phyloP scores from a whole-genome alignment of 169 alveolate species.

The Cryptosporidium xiaoi region DNA sequence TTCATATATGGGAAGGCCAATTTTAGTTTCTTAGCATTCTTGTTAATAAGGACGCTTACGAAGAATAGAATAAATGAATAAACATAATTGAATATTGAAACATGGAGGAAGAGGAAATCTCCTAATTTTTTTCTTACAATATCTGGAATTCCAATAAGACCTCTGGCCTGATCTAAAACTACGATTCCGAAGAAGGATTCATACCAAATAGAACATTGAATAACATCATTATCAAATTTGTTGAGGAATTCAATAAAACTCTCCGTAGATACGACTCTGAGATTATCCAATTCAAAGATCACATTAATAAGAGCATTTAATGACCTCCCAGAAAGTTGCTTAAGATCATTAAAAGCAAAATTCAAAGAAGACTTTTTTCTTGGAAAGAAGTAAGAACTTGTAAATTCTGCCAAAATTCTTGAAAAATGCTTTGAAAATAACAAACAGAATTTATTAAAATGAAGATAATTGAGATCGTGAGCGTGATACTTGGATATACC shows the following conservation, averaged over 20 bases:
- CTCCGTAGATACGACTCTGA: not conserved
- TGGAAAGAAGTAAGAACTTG: not conserved
- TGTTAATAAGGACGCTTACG: not conserved
- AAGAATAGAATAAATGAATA: conserved; percentile 32
- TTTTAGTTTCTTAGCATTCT: not conserved
- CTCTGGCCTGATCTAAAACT: conserved; percentile 36
- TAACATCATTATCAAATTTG: not conserved
- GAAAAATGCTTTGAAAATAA: conserved; percentile 27
- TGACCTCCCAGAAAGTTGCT: conserved; percentile 19
- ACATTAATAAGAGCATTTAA: not conserved
- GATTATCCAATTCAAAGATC: not conserved
- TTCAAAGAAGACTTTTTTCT: not conserved
- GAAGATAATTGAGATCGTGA: not conserved
- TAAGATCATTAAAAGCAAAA: not conserved
- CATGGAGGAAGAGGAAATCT: not conserved
- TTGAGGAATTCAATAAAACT: not conserved
- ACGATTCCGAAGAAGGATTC: conserved; percentile 25
- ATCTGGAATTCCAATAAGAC: conserved; percentile 15
- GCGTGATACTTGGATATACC: not conserved
- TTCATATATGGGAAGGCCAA: conserved; percentile 27
- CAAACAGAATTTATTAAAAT: conserved; percentile 19
- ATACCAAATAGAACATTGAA: not conserved
- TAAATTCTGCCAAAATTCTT: not conserved
- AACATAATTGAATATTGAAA: conserved; percentile 21
- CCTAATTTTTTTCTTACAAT: not conserved